These are phyloP conservation scores for Ogataea sp. DNA, from an alignment of 805 yeast species.

Conservation along the genomic window DNA sequence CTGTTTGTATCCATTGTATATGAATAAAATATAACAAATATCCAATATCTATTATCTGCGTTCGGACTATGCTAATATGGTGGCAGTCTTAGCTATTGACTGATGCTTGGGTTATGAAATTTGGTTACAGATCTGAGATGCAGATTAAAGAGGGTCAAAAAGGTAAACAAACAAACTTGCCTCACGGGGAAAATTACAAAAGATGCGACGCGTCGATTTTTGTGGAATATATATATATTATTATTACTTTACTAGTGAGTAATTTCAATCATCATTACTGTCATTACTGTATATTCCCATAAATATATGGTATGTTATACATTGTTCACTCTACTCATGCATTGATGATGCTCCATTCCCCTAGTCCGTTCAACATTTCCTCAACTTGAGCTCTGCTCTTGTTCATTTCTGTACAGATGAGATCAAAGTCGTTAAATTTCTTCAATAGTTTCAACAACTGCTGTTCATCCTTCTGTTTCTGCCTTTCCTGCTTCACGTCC, in stretches of 20 bases:
- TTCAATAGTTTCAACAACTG: constrained; percentile 37
- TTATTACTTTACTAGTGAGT: background rate
- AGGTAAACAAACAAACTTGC: too few relatives aligned
- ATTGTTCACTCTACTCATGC: constrained; percentile 1
- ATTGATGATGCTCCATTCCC: constrained; percentile 42
- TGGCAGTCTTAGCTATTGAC: too few relatives aligned
- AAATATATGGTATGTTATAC: background rate
- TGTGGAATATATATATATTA: too few relatives aligned
- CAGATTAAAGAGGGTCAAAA: too few relatives aligned
- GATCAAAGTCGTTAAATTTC: constrained; percentile 50
- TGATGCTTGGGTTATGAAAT: background rate
- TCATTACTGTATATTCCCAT: background rate
- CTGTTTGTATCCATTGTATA: background rate
- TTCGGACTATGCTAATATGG: too few relatives aligned
- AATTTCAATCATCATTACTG: background rate
- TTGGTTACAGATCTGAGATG: too few relatives aligned
- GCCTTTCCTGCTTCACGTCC: constrained; percentile 13
- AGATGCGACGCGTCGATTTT: background rate
- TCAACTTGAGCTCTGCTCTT: constrained; percentile 51
- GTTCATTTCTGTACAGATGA: constrained; percentile 63
- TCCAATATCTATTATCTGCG: too few relatives aligned
- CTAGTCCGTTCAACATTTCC: constrained; percentile 29
- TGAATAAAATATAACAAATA: background rate
- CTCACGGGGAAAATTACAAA: background rate
- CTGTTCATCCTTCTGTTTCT: constrained; percentile 21